These are phyloP conservation scores for Hyphopichia burtonii DNA, from an alignment of 1,139 yeast genomes.

Conservation along the genomic window DNA sequence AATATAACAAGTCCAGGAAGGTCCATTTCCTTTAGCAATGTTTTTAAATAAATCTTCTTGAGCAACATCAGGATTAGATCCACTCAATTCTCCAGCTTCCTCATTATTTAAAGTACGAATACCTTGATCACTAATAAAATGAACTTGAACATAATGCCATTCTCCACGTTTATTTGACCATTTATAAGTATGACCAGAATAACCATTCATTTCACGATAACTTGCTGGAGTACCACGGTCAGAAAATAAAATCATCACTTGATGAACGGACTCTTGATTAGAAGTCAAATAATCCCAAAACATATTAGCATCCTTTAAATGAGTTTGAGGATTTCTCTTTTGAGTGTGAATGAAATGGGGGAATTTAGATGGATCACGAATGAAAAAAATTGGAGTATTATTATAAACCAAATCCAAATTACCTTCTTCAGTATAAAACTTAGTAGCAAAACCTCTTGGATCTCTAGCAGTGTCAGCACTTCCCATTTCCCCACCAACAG, in stretches of 20 bases:
- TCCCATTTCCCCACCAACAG: slow-evolving; percentile 81
- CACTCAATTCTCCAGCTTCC: slow-evolving; percentile 53
- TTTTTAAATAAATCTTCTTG: slow-evolving; percentile 54
- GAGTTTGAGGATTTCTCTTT: slow-evolving; percentile 70
- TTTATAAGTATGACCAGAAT: slow-evolving; percentile 64
- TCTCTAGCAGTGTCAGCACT: slow-evolving; percentile 79
- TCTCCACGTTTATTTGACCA: slow-evolving; percentile 60
- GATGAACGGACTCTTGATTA: slow-evolving; percentile 60
- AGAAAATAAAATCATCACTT: slow-evolving; percentile 53
- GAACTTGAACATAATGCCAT: slow-evolving; percentile 60
- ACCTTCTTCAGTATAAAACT: slow-evolving; percentile 79
- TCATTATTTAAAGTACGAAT: slow-evolving; percentile 47
- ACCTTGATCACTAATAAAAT: slow-evolving; percentile 55
- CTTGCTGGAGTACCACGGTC: slow-evolving; percentile 63
- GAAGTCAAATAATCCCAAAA: slow-evolving; percentile 60
- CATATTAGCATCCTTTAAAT: slow-evolving; percentile 68
- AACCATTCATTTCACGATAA: slow-evolving; percentile 60
- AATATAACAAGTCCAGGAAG: slow-evolving; percentile 58
- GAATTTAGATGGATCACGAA: slow-evolving; percentile 78
- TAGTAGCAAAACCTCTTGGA: slow-evolving; percentile 77
- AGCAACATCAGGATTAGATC: slow-evolving; percentile 57
- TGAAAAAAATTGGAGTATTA: slow-evolving; percentile 79
- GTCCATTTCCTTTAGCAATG: slow-evolving; percentile 50
- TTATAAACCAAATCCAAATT: slow-evolving; percentile 79
- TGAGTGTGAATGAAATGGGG: slow-evolving; percentile 82